Conservation (phyloP, 2,329 filamentous ascomycete species). For the Hymenoscyphus scutula region DNA sequence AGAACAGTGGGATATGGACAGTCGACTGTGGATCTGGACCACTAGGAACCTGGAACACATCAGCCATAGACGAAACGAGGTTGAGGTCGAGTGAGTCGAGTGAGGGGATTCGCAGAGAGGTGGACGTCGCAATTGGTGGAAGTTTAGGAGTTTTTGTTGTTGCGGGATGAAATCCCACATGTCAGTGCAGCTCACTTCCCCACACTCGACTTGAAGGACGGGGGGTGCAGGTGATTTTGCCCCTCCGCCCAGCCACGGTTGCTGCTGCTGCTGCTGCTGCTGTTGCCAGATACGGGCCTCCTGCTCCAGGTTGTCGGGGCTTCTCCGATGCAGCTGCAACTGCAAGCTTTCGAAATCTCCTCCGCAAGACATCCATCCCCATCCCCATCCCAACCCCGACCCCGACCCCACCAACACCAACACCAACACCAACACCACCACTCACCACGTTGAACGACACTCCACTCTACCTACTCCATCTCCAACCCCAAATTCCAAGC, state of each 20-base stretch:
- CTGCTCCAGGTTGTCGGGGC: neutral
- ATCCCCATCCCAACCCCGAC: too few relatives aligned
- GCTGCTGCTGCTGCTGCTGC: neutral
- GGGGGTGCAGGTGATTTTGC: neutral
- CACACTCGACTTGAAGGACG: neutral
- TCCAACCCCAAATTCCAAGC: neutral
- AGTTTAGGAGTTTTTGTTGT: neutral
- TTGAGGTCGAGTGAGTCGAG: neutral
- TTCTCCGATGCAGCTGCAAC: conserved; percentile 1
- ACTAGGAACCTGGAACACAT: too few relatives aligned
- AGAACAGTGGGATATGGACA: neutral
- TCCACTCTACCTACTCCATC: too few relatives aligned
- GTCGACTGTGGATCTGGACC: too few relatives aligned
- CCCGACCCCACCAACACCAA: neutral
- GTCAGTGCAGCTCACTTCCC: neutral
- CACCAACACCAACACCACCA: neutral
- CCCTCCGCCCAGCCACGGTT: neutral
- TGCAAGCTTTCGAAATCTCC: too few relatives aligned
- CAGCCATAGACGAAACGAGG: too few relatives aligned
- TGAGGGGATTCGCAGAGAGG: conserved; percentile 1
- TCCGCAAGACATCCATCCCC: too few relatives aligned
- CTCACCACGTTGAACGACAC: too few relatives aligned
- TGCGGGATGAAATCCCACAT: neutral
- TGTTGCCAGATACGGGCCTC: too few relatives aligned
- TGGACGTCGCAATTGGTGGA: neutral